Evolutionary conservation across 2,329 filamentous ascomycete species (phyloP).

Genomic region (Beauveria asiatica): DNA sequence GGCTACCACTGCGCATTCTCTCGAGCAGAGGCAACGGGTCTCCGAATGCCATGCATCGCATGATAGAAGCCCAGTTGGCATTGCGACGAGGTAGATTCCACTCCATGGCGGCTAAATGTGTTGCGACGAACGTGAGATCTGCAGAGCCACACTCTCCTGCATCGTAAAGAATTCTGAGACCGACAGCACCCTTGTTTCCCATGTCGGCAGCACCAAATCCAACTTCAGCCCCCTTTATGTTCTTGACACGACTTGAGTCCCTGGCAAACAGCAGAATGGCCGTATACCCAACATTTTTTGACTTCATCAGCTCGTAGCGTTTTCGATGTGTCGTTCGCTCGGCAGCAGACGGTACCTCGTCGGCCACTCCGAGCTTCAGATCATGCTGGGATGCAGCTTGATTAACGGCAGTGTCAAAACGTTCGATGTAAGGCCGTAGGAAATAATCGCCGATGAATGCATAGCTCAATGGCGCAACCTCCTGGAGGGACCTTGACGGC

Average conservation of each 20-base stretch:
- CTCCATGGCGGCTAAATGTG: conserved; percentile 86
- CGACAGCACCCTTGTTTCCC: conserved; percentile 93
- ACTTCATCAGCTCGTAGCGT: conserved; percentile 61
- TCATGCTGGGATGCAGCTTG: conserved; percentile 46
- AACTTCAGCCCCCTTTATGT: conserved; percentile 69
- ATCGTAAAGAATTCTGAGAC: conserved; percentile 58
- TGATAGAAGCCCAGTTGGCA: conserved; percentile 79
- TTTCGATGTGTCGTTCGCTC: conserved; percentile 13
- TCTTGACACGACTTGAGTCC: conserved; percentile 48
- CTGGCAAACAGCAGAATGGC: conserved; percentile 78
- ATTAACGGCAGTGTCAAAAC: conserved; percentile 63
- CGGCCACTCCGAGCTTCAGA: conserved; percentile 17
- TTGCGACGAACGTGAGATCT: conserved; percentile 76
- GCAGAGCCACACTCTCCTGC: conserved; percentile 31
- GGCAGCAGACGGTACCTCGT: conserved; percentile 11
- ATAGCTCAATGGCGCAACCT: conserved; percentile 76
- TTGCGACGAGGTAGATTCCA: conserved; percentile 67
- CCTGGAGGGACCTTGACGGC: conserved; percentile 65
- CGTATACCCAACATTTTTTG: conserved; percentile 79
- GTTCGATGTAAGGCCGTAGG: conserved; percentile 65
- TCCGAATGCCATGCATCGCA: conserved; percentile 69
- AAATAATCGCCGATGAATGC: conserved; percentile 80
- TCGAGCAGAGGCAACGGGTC: conserved; percentile 31
- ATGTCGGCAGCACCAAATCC: conserved; percentile 81
- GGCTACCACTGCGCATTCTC: conserved; percentile 21